Percentiles rank a stretch among this genome's conserved stretches.
Evolutionary conservation across 805 yeast genomes (phyloP).

Genomic region (Starmerella etchellsii): DNA sequence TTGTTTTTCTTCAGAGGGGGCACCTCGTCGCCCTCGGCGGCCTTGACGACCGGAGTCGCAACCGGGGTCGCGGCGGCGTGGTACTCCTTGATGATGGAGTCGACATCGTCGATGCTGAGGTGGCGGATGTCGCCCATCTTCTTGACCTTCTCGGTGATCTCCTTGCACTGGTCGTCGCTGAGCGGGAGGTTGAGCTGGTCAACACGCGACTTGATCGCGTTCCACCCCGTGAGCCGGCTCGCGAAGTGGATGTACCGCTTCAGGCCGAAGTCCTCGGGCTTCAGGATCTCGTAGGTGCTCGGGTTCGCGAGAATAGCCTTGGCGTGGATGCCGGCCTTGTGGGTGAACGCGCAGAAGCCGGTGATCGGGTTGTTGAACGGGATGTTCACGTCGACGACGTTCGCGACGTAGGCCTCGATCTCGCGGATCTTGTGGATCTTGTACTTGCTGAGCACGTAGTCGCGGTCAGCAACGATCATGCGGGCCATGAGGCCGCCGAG

Average conservation of each 20-base stretch:
- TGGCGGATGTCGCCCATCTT: slow-evolving; percentile 90
- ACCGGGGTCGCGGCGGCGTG: slow-evolving; percentile 47
- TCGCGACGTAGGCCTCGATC: slow-evolving; percentile 89
- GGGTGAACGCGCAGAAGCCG: slow-evolving; percentile 98
- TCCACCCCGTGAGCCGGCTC: slow-evolving; percentile 97
- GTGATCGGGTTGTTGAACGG: slow-evolving; percentile 98
- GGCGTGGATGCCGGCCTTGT: slow-evolving; percentile 98
- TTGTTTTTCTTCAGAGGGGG: slow-evolving; percentile 27
- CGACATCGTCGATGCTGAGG: slow-evolving; percentile 91
- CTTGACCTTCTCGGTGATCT: slow-evolving; percentile 86
- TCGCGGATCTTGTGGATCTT: slow-evolving; percentile 93
- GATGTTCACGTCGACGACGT: slow-evolving; percentile 90
- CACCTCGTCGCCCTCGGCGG: slow-evolving; percentile 13
- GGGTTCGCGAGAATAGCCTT: slow-evolving; percentile 98
- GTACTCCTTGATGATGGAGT: slow-evolving; percentile 85
- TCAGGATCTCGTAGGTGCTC: slow-evolving; percentile 92
- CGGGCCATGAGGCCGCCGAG: slow-evolving; percentile 98
- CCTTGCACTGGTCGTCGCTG: slow-evolving; percentile 89
- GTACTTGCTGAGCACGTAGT: slow-evolving; percentile 85
- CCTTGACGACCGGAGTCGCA: slow-evolving; percentile 12
- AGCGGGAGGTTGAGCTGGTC: slow-evolving; percentile 86
- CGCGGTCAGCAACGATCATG: slow-evolving; percentile 97
- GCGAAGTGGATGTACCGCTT: slow-evolving; percentile 96
- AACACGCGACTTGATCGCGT: slow-evolving; percentile 94
- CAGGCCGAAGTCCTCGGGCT: slow-evolving; percentile 90